Conservation (phyloP, 2,329 filamentous ascomycete species). For the Cercospora sesami region DNA sequence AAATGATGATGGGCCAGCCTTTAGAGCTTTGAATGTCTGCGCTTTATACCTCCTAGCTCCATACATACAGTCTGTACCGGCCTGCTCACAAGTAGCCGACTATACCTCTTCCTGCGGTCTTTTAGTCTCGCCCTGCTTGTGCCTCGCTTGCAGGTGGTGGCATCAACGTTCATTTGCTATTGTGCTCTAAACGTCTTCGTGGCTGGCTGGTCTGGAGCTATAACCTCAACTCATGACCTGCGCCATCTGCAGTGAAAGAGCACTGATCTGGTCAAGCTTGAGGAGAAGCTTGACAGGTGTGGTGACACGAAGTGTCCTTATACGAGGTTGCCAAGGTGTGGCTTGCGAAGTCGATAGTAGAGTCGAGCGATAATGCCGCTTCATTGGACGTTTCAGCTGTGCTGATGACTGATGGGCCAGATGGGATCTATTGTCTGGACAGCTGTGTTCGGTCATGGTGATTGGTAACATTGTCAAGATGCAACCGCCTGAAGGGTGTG, state of each 20-base stretch:
- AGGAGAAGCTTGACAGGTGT: slow-evolving; percentile 11
- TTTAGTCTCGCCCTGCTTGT: neutral
- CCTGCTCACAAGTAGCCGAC: neutral
- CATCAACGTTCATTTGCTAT: neutral
- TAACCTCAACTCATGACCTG: neutral
- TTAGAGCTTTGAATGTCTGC: neutral
- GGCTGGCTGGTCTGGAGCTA: neutral
- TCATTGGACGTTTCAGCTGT: neutral
- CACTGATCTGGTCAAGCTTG: slow-evolving; percentile 4
- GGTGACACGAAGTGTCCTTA: slow-evolving; percentile 2
- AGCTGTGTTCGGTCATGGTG: neutral
- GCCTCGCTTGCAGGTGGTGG: neutral
- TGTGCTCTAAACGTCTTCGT: neutral
- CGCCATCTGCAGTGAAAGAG: neutral
- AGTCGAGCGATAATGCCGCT: neutral
- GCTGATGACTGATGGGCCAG: neutral
- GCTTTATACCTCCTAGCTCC: neutral
- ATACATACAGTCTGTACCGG: neutral
- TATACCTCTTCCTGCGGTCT: neutral
- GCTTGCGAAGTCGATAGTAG: neutral
- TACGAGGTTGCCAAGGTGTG: slow-evolving; percentile 8
- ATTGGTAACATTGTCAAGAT: neutral
- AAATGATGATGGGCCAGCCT: neutral
- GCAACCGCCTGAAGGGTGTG: neutral
- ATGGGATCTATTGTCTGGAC: neutral